Conservation (phyloP, 2,329 filamentous ascomycete genomes). For the Nigrospora osmanthi region DNA sequence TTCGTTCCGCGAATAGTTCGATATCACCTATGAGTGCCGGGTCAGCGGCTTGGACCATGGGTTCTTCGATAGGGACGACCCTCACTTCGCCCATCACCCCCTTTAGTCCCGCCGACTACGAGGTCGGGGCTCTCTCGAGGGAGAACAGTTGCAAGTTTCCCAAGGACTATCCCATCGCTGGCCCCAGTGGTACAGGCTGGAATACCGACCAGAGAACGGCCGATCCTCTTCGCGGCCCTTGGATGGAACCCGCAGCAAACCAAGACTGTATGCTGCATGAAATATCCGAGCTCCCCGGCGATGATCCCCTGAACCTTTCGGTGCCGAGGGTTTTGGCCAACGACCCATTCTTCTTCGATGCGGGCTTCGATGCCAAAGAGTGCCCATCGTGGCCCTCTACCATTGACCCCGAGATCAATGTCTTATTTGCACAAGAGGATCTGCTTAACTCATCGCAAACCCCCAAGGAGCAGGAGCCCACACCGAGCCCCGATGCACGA, state of each 20-base stretch:
- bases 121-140: conserved; percentile 11
- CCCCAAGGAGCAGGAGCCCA: no score
- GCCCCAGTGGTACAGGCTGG: conserved; percentile 10
- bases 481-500: no score
- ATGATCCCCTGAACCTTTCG: conserved; percentile 25
- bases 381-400: conserved; percentile 23
- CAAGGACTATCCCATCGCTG: conserved; percentile 12
- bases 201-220: neutral
- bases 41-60: conserved; percentile 29
- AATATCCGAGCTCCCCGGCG: conserved; percentile 34
- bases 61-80: conserved; percentile 30
- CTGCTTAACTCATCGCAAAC: neutral
- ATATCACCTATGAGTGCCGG: conserved; percentile 37
- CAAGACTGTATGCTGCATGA: conserved; percentile 15
- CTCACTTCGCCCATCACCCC: conserved; percentile 38
- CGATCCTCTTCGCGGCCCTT: no score
- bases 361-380: conserved; percentile 22
- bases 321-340: conserved; percentile 19
- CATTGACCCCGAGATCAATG: conserved; percentile 24
- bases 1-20: conserved; percentile 28
- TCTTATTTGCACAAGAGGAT: conserved; percentile 24
- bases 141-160: conserved; percentile 13
- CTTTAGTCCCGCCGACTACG: conserved; percentile 20
- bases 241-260: neutral
- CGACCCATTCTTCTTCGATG: conserved; percentile 26